phyloP scores from a whole-genome alignment of 768 basidiomycete species.

The Hypholoma fasciculare region DNA sequence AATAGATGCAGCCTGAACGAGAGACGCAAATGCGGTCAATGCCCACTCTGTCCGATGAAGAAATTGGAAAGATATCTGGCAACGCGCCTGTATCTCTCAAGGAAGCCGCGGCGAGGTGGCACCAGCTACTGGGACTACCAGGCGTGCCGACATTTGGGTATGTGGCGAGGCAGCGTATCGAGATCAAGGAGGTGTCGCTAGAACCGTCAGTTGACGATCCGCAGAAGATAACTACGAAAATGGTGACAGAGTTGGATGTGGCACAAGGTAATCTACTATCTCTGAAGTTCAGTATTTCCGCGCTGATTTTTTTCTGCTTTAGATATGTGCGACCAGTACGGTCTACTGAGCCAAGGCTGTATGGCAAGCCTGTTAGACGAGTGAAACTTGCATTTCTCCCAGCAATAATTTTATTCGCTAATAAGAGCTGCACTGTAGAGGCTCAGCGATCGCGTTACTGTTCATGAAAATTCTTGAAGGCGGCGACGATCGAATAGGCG shows the following conservation, averaged over 20 bases:
- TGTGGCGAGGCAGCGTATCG: constrained; percentile 3
- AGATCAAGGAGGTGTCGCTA: constrained; percentile 16
- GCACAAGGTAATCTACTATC: constrained; percentile 11
- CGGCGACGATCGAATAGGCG: constrained; percentile 11
- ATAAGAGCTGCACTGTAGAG: constrained; percentile 7
- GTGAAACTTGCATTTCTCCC: constrained; percentile 5
- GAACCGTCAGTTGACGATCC: constrained; percentile 15
- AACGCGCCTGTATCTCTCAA: constrained; percentile 1
- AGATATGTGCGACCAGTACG: constrained; percentile 22
- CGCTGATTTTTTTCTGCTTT: neutral
- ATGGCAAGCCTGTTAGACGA: constrained; percentile 20
- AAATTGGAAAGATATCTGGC: neutral
- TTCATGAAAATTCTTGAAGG: constrained; percentile 14
- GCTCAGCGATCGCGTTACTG: constrained; percentile 20
- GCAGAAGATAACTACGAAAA: constrained; percentile 10
- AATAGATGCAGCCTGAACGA: neutral
- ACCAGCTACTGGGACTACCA: constrained; percentile 6
- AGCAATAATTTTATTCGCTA: neutral
- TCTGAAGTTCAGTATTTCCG: neutral
- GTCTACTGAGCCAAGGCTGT: constrained; percentile 13
- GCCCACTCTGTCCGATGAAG: neutral
- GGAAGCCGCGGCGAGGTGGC: constrained; percentile 11
- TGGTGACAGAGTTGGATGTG: constrained; percentile 20
- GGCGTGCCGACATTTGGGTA: constrained; percentile 4
- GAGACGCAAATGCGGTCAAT: neutral